These are phyloP conservation scores for Penicillium sp. DNA, from an alignment of 2,329 filamentous ascomycete species.

Conservation along the genomic window DNA sequence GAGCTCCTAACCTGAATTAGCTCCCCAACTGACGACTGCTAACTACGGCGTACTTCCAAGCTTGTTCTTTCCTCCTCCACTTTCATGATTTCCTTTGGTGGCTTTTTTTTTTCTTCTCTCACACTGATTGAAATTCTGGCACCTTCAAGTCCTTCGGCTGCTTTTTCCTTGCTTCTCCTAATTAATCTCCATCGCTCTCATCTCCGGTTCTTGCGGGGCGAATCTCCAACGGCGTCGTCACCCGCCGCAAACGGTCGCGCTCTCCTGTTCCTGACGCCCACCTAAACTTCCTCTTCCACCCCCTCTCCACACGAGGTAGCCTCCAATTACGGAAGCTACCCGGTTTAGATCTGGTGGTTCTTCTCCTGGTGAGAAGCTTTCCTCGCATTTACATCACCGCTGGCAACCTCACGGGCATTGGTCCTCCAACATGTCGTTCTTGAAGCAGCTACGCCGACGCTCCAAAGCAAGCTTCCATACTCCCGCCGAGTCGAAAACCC, in stretches of 20 bases:
- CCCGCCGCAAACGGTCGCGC: constrained; percentile 42
- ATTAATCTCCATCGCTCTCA: background rate
- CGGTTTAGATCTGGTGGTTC: background rate
- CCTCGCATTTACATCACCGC: constrained; percentile 10
- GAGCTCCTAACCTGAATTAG: background rate
- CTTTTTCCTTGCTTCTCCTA: constrained; percentile 5
- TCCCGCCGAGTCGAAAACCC: constrained; percentile 45
- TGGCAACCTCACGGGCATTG: background rate
- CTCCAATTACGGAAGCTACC: constrained; percentile 20
- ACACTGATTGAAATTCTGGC: background rate
- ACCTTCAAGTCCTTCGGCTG: constrained; percentile 10
- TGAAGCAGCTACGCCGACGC: constrained; percentile 75
- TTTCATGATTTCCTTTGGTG: background rate
- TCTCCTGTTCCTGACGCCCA: constrained; percentile 23
- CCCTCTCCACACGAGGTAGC: background rate
- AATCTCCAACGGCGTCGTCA: constrained; percentile 28
- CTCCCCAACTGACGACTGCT: background rate
- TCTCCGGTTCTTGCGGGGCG: constrained; percentile 22
- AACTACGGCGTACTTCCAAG: background rate
- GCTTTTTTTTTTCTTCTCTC: constrained; percentile 11
- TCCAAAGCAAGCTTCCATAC: constrained; percentile 75
- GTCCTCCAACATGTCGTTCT: constrained; percentile 58
- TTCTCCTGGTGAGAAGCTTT: constrained; percentile 19
- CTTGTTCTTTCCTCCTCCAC: background rate
- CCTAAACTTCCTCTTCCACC: background rate